Base-by-base conservation (phyloP, 208 protist genomes). In the Porcisia hertigi region DNA sequence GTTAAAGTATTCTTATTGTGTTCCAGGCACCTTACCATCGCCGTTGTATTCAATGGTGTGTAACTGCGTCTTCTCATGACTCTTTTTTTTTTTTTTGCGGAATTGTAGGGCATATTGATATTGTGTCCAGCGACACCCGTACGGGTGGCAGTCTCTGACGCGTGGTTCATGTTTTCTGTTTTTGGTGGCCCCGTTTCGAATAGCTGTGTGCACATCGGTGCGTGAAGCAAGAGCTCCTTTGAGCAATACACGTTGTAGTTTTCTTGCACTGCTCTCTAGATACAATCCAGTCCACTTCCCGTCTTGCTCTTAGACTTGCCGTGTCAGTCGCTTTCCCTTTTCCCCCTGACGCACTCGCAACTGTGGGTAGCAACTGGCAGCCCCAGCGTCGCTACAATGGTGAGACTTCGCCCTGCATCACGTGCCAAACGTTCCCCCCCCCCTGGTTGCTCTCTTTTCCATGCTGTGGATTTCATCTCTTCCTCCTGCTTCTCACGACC, bases 401-500 rank as follows among this genome's bases (percentile, higher is more conserved):
- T 14, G 63, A 49, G 41, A 34, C 5, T 14, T 30, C 63, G 7
- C 63, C 11, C 41, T 3, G 14, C 58, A 39, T 63, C 58, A 43
- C 30, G 12, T 63, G 5, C n/a, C 34, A 62, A 65, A 25, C 2
- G 60, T n/a, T 41, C 23, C 53, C 9, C 20, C 30, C 16, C n/a
- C 41, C 41, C 65, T 34, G 12, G 52, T 36, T 49, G 11, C 58
- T 67, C 47, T 59, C 34, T 53, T 23, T 67, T 30, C 63, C 7
- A 30, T 30, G 20, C 30, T 4, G 7, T 65, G 34, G 23, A 36
- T 52, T 57, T 8, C 20, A 55, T 63, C 47, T 60, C 20, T 62
- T 11, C 64, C 49, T 62, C 41, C 58, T 66, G 62, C 47, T 65
- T 43, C 55, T 75, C 39, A 47, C 55, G 36, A 67, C 23, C 53